Conservation (phyloP, 768 basidiomycete genomes). For the Leccinum imitatum region DNA sequence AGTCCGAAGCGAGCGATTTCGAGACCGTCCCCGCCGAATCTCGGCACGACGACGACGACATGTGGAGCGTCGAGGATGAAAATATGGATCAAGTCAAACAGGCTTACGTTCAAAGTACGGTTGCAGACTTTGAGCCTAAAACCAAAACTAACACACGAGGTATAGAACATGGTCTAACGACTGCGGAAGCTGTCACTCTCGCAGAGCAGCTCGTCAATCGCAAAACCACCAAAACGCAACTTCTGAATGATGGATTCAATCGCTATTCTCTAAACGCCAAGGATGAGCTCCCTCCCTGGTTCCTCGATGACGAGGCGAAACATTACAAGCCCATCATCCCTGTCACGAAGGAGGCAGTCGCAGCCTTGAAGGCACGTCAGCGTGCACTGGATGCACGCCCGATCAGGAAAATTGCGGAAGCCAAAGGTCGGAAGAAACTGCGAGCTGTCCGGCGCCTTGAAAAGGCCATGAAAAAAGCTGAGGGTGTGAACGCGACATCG, state of each 20-base stretch:
- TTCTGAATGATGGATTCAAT: conserved; percentile 95
- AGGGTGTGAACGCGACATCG: conserved; percentile 82
- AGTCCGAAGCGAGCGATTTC: conserved; percentile 49
- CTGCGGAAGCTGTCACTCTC: conserved; percentile 87
- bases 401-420: conserved; percentile 98
- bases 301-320: conserved; percentile 93
- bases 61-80: conserved; percentile 83
- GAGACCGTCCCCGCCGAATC: conserved; percentile 69
- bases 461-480: conserved; percentile 94
- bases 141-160: conserved; percentile 3
- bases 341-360: conserved; percentile 94
- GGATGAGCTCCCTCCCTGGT: conserved; percentile 93
- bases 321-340: conserved; percentile 94
- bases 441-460: conserved; percentile 82
- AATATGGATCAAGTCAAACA: conserved; percentile 69
- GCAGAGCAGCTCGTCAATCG: conserved; percentile 92
- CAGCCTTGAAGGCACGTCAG: conserved; percentile 81
- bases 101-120: conserved; percentile 65
- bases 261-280: conserved; percentile 89
- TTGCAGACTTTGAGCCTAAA: neutral
- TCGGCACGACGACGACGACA: conserved; percentile 50
- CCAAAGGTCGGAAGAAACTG: conserved; percentile 95
- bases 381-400: conserved; percentile 94
- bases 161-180: conserved; percentile 77
- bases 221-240: conserved; percentile 79